Evolutionary conservation across 108 stramenopile genomes (phyloP), one percentile per base, ranked within the genome.

Genomic region (Mediolabrus comicus): DNA sequence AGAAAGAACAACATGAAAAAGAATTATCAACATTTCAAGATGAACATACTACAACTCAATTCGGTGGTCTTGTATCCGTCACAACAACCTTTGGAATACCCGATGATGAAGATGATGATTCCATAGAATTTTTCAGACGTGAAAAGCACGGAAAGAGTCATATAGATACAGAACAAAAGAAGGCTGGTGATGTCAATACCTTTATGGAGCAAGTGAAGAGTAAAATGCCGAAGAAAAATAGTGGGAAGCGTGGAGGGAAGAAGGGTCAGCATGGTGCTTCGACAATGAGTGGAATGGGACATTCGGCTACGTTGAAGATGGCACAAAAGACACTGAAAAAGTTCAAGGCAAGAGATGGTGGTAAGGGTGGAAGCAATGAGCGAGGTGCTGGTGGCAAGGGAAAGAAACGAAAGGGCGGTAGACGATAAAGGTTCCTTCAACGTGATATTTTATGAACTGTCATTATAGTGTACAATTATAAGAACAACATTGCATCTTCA

Each of bases 241-340:
- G 30, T 11, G 67, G 71, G 41, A 55, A 69, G 57, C 54, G 66
- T 22, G 69, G 53, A 1, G 84, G 82, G 26, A 65, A 71, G 30
- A 89, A 89, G 63, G 92, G 92, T 27, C 86, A 84, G 68, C 87
- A 94, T 67, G 92, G 92, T 58, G 92, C 92, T 31, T 69, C 85
- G 9, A 78, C 72, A 8, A 94, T 94, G 92, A 91, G 83, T 39
- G 92, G 92, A 6, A 87, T 92, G 74, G 92, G 87, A 19, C 74
- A 76, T 36, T 73, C 78, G n/a, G 59, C 64, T 9, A 76, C 82
- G 62, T 65, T 94, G 65, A 94, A 94, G 59, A 72, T 88, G 71
- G 92, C 92, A 6, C 78, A 90, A 58, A 89, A 85, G 72, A 77
- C 83, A 14, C 62, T 83, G 28, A 62, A 60, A 4, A 79, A 73